These are phyloP conservation scores for Mitragyna speciosa DNA, from an alignment of 257 asterid genomes.

Conservation along the genomic window DNA sequence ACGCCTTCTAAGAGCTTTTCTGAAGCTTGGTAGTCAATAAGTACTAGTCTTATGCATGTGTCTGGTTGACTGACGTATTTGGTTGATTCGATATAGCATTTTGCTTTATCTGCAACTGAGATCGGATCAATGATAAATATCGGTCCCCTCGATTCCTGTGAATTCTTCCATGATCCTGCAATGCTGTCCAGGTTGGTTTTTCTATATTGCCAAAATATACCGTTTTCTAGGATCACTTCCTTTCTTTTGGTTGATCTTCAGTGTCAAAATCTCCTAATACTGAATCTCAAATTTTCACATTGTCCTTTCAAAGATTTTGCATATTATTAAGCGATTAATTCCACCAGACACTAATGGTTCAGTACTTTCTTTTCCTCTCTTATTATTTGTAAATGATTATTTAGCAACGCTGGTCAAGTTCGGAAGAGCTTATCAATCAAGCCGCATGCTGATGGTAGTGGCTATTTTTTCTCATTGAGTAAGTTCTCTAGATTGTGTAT, in stretches of 20 bases:
- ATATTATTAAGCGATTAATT: not conserved
- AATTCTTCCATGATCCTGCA: conserved; percentile 93
- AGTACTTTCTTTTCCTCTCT: not conserved
- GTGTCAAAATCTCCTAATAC: not conserved
- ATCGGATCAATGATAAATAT: conserved; percentile 83
- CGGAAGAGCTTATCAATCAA: conserved; percentile 81
- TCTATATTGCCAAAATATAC: not conserved
- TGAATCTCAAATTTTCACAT: not conserved
- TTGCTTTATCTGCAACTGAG: conserved; percentile 90
- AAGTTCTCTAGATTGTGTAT: conserved; percentile 30
- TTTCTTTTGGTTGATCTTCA: not conserved
- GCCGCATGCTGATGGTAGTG: conserved; percentile 73
- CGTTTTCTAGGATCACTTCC: not conserved
- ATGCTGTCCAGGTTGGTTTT: conserved; percentile 71
- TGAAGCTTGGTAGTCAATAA: not conserved
- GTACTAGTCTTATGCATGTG: not conserved
- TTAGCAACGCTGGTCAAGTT: conserved; percentile 91
- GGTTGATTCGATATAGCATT: conserved; percentile 40
- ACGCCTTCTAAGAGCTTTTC: not conserved
- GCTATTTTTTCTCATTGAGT: conserved; percentile 77
- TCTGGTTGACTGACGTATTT: conserved; percentile 21
- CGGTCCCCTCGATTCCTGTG: conserved; percentile 73
- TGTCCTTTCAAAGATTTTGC: not conserved
- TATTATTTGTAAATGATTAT: not conserved
- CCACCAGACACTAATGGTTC: not conserved